Evolutionary conservation across 2,329 filamentous ascomycete genomes (phyloP), one percentile per base, ranked within the genome.

Genomic region (Balansia obtecta): DNA sequence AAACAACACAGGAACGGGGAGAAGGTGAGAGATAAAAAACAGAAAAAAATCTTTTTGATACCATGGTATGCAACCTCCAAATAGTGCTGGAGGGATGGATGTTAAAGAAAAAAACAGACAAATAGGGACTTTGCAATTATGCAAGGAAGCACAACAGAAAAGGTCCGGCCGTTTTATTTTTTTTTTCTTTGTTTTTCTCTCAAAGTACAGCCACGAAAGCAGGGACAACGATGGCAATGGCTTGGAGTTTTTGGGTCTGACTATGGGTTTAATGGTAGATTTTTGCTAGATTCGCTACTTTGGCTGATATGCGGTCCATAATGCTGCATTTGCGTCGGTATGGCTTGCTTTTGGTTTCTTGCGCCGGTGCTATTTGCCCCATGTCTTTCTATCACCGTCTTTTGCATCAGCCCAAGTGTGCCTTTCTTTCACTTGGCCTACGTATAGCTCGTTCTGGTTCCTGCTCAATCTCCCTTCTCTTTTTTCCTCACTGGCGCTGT

Each of bases 211-310:
- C 41, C 27, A 27, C 41, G 37, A 42, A 46, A 42, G 37, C 46
- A 33, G 13, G 46, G 42, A 37, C 38, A 48, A 15, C 11, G 30
- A 33, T 37, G 41, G 34, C 46, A 41, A 45, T 44, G 34, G 37
- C 41, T 37, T 37, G 50, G 50, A 42, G 46, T 51, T 48, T 44
- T 27, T 18, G 27, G 41, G 42, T 13, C 42, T 27, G 27, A 46
- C 27, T 11, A 43, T 16, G 12, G 12, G 13, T 44, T 48, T 30
- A 22, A 13, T 22, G 38, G 13, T 37, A 41, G 6, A 27, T 27
- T 27, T 27, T 27, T 27, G 27, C 27, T 27, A 27, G 16, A 42
- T 38, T 47, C 43, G 40, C 40, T 40, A 22, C 30, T 40, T 16
- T 40, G 33, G 40, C 40, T 45, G 45, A 39, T 20, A 37, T 37